Evolutionary conservation across 1,284 basidiomycete genomes (phyloP).

Genomic region (Blastosporella zonata): DNA sequence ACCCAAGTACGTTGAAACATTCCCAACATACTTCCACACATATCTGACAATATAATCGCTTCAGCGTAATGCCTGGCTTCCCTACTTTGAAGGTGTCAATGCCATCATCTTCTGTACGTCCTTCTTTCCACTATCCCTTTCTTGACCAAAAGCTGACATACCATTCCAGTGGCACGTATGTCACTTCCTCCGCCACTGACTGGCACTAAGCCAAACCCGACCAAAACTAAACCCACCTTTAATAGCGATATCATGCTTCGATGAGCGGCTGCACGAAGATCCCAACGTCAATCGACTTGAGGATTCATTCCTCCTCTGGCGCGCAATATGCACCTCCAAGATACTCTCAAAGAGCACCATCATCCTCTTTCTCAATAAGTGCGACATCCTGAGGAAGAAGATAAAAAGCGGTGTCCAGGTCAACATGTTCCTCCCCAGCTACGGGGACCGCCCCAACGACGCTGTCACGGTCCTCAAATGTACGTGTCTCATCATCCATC

Average conservation of each 20-base stretch:
- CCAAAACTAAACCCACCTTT: neutral
- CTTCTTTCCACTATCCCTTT: constrained; percentile 1
- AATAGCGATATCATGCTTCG: constrained; percentile 60
- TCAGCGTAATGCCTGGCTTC: constrained; percentile 58
- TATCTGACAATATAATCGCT: neutral
- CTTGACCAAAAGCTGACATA: neutral
- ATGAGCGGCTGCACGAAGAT: constrained; percentile 62
- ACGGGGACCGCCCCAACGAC: constrained; percentile 58
- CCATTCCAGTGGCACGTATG: constrained; percentile 33
- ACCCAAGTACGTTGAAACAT: constrained; percentile 35
- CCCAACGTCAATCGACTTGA: constrained; percentile 58
- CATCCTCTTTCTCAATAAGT: constrained; percentile 68
- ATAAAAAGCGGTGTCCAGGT: constrained; percentile 55
- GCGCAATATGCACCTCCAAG: constrained; percentile 50
- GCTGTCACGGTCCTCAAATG: constrained; percentile 44
- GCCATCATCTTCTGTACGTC: constrained; percentile 61
- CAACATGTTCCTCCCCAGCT: constrained; percentile 55
- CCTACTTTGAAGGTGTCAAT: constrained; percentile 62
- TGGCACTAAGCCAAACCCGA: neutral
- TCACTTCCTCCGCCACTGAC: neutral
- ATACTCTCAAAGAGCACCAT: constrained; percentile 55
- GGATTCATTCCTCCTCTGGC: constrained; percentile 66
- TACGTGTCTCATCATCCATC: constrained; percentile 23
- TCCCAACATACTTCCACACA: neutral
- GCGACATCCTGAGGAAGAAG: constrained; percentile 57